These are phyloP conservation scores for Camillea tinctor DNA, from an alignment of 2,329 filamentous ascomycete genomes.

Conservation along the genomic window DNA sequence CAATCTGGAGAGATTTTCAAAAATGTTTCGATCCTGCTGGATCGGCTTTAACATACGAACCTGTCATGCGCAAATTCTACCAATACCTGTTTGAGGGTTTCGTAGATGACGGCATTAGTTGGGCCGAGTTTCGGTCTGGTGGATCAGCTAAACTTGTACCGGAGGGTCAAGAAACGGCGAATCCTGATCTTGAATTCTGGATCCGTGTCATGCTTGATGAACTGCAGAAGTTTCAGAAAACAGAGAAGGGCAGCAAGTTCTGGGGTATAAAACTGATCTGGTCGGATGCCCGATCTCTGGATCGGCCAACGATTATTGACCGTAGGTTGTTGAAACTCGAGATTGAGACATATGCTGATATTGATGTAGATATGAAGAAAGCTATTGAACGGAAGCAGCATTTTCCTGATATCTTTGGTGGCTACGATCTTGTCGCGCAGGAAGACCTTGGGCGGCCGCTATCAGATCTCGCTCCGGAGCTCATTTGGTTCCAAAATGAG, in stretches of 20 bases:
- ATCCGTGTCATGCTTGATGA: constrained; percentile 14
- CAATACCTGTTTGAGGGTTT: constrained; percentile 11
- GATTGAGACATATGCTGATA: not conserved
- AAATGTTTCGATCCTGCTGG: constrained; percentile 12
- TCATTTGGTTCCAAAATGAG: constrained; percentile 66
- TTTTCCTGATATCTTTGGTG: constrained; percentile 29
- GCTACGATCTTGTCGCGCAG: constrained; percentile 66
- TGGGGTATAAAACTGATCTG: constrained; percentile 16
- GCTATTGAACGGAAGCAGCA: constrained; percentile 11
- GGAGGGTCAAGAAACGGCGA: constrained; percentile 10
- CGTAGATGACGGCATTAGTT: constrained; percentile 15
- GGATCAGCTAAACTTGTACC: constrained; percentile 12
- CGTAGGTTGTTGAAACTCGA: constrained; percentile 7
- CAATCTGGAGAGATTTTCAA: constrained; percentile 17
- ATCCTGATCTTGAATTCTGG: constrained; percentile 13
- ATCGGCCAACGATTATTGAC: constrained; percentile 2
- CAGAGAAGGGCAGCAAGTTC: constrained; percentile 12
- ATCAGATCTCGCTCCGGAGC: constrained; percentile 57
- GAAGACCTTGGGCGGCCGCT: constrained; percentile 61
- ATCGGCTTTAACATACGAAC: constrained; percentile 13
- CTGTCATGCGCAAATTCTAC: constrained; percentile 14
- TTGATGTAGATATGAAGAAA: constrained; percentile 7
- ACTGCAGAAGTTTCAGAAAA: constrained; percentile 12
- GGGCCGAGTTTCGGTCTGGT: constrained; percentile 14
- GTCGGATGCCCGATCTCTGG: constrained; percentile 8